phyloP scores from a whole-genome alignment of 2,329 filamentous ascomycete genomes.

The Sclerotinia nivalis region DNA sequence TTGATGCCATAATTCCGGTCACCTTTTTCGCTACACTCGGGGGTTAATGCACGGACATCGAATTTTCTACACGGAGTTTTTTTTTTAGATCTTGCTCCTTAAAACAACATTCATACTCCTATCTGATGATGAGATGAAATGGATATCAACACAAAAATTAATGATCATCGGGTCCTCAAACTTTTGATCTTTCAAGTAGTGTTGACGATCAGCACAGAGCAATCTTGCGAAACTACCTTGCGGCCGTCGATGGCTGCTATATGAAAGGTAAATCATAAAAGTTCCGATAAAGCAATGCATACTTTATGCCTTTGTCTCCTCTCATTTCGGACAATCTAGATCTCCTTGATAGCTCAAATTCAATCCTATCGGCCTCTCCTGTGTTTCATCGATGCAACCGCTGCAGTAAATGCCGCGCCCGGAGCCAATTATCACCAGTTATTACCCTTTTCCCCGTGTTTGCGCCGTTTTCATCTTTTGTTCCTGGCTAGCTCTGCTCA shows the following conservation, averaged over 20 bases:
- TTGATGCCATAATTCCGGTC: neutral
- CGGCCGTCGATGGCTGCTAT: neutral
- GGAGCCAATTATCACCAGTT: neutral
- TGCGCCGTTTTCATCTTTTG: neutral
- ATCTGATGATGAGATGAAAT: neutral
- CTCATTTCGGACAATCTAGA: neutral
- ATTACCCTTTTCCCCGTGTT: neutral
- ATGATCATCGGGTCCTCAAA: neutral
- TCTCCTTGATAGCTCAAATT: neutral
- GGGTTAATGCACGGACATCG: neutral
- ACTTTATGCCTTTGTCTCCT: neutral
- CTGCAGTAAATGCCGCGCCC: too few species aligned
- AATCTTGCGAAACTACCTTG: neutral
- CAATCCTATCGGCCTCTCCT: neutral
- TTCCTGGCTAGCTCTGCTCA: neutral
- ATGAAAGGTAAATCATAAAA: neutral
- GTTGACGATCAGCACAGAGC: neutral
- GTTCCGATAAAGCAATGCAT: neutral
- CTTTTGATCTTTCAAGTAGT: neutral
- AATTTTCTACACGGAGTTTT: neutral
- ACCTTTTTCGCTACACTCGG: neutral
- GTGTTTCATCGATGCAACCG: neutral
- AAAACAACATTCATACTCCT: too few species aligned
- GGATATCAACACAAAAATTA: neutral
- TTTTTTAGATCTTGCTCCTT: neutral